These are phyloP conservation scores for Phialemonium atrogriseum DNA, from an alignment of 2,329 filamentous ascomycete species.

Conservation along the genomic window DNA sequence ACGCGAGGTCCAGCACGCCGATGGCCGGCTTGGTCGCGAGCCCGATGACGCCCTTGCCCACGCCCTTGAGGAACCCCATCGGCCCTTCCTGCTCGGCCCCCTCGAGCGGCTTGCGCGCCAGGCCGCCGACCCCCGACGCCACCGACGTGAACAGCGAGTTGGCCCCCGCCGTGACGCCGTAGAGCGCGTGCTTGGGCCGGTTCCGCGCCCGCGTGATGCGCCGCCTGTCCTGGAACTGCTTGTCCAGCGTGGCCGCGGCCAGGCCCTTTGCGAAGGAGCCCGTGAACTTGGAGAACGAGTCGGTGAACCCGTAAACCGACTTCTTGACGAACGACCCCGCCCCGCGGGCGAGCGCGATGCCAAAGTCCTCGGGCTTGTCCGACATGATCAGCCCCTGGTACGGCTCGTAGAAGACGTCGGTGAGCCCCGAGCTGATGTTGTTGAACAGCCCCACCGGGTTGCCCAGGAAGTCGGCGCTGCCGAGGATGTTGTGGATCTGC, in stretches of 20 bases:
- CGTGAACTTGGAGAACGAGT: slow-evolving; percentile 96
- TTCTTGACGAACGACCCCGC: slow-evolving; percentile 98
- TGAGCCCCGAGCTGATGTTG: slow-evolving; percentile 93
- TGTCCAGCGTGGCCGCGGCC: slow-evolving; percentile 90
- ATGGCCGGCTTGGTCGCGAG: slow-evolving; percentile 97
- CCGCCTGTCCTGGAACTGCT: slow-evolving; percentile 94
- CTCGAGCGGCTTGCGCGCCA: slow-evolving; percentile 88
- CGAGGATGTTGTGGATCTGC: slow-evolving; percentile 94
- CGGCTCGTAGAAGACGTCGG: slow-evolving; percentile 98
- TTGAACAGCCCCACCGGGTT: slow-evolving; percentile 98
- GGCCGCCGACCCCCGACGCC: slow-evolving; percentile 85
- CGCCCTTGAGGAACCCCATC: slow-evolving; percentile 91
- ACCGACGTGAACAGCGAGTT: slow-evolving; percentile 91
- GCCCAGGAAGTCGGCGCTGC: slow-evolving; percentile 93
- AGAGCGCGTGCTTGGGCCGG: slow-evolving; percentile 91
- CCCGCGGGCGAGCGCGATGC: slow-evolving; percentile 90
- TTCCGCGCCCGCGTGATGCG: slow-evolving; percentile 91
- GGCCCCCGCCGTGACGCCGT: slow-evolving; percentile 89
- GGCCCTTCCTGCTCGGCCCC: slow-evolving; percentile 94
- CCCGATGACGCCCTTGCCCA: slow-evolving; percentile 89
- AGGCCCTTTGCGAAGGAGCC: slow-evolving; percentile 95
- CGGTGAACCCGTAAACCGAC: slow-evolving; percentile 92
- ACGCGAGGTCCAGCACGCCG: slow-evolving; percentile 92
- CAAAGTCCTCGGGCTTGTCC: slow-evolving; percentile 89
- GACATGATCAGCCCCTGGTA: slow-evolving; percentile 95